Evolutionary conservation across 352 stramenopile genomes (phyloP).

Genomic region (Globisporangium emineosum): DNA sequence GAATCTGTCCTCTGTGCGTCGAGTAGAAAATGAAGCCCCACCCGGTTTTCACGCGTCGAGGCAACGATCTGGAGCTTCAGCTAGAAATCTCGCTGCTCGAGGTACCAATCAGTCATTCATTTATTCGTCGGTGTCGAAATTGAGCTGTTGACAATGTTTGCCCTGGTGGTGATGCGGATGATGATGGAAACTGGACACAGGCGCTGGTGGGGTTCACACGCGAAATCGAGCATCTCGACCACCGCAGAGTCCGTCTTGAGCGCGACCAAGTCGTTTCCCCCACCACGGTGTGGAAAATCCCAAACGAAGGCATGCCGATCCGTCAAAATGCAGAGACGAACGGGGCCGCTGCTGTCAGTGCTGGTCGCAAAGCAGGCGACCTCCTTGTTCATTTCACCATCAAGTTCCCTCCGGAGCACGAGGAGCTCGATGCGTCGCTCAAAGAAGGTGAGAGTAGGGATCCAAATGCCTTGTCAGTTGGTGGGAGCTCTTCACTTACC

Average conservation of each 20-base stretch:
- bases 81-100: conserved; percentile 93
- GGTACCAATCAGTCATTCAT: background rate
- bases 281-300: conserved; percentile 78
- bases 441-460: conserved; percentile 10
- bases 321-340: conserved; percentile 29
- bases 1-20: background rate
- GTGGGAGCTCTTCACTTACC: background rate
- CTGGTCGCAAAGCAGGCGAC: conserved; percentile 53
- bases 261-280: conserved; percentile 79
- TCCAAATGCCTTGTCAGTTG: too few relatives aligned
- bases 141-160: background rate
- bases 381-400: conserved; percentile 93
- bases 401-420: conserved; percentile 68
- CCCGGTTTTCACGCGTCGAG: conserved; percentile 79
- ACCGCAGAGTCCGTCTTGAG: conserved; percentile 70
- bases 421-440: conserved; percentile 26
- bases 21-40: conserved; percentile 33
- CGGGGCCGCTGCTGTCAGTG: too few relatives aligned
- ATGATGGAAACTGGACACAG: too few relatives aligned
- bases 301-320: conserved; percentile 90
- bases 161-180: too few relatives aligned
- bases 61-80: conserved; percentile 89
- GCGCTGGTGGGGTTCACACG: conserved; percentile 89
- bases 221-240: conserved; percentile 88
- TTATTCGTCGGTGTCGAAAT: background rate